Conservation (phyloP, 2,329 filamentous ascomycete genomes). For the Clarireedia hainanense region DNA sequence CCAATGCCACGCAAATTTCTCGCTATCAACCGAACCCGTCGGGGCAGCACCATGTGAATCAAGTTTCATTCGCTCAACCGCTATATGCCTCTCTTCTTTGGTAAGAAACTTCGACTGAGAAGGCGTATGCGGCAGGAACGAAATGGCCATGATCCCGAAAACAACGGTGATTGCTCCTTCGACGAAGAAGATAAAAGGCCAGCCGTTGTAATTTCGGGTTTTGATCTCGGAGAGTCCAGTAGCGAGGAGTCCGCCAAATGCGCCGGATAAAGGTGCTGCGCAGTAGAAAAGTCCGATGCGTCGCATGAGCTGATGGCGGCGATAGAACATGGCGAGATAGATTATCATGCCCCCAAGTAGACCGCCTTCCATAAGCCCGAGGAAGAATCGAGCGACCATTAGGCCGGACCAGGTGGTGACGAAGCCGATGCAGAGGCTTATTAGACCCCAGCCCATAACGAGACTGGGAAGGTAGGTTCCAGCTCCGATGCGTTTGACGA, state of each 20-base stretch:
- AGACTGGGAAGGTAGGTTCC: conserved; percentile 34
- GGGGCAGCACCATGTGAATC: conserved; percentile 1
- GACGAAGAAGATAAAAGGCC: conserved; percentile 9
- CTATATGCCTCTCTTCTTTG: not conserved
- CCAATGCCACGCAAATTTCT: conserved; percentile 10
- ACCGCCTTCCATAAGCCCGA: conserved; percentile 43
- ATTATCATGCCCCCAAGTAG: conserved; percentile 44
- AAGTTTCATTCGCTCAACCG: conserved; percentile 7
- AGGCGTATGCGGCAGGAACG: conserved; percentile 5
- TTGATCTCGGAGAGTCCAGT: conserved; percentile 33
- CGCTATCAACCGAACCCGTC: not conserved
- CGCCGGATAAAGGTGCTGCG: conserved; percentile 71
- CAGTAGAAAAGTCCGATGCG: conserved; percentile 80
- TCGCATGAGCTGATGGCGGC: conserved; percentile 65
- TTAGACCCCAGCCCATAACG: conserved; percentile 36
- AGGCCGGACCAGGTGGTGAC: conserved; percentile 35
- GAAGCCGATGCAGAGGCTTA: conserved; percentile 40
- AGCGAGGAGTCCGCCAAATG: conserved; percentile 64
- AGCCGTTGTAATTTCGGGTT: conserved; percentile 1
- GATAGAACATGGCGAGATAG: conserved; percentile 56
- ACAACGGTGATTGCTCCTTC: conserved; percentile 3
- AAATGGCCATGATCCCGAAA: not conserved
- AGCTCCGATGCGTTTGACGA: conserved; percentile 21
- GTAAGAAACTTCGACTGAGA: conserved; percentile 2
- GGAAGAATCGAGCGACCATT: conserved; percentile 38